Base-by-base conservation (phyloP, 768 basidiomycete genomes). In the Leucocoprinus sp. region DNA sequence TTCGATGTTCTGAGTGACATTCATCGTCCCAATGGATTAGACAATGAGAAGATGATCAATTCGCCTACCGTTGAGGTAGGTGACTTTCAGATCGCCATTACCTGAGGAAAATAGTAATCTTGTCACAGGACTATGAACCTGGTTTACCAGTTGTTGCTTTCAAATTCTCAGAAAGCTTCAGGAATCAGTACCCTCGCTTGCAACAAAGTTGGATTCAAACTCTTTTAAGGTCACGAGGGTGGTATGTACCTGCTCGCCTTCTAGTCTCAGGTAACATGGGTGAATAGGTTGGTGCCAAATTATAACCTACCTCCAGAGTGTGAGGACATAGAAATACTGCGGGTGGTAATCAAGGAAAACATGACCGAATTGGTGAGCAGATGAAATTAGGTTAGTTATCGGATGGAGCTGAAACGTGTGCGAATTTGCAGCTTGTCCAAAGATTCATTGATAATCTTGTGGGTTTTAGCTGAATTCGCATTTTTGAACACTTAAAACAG, bases 401-500 rank as follows among this genome's bases (percentile, higher is more conserved):
- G 24, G 37, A 28, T 22, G n/a, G 17, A 12, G 4, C 24, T 9
- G 6, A 14, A 12, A 35, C 19, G 21, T 19, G n/a, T n/a, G n/a
- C 36, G 48, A 19, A 23, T 48, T 35, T 33, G 37, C 66, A 82
- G 74, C 67, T 84, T 42, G 52, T 82, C 35, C 80, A 83, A 51
- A 71, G 77, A 44, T 71, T 92, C 18, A 62, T 91, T 17, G 62
- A 63, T 2, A 88, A 92, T 49, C 66, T 91, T 37, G 81, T 85
- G 54, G 61, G 80, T 65, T 11, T 35, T 17, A 4, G 24, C 35
- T 46, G 33, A 33, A 15, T 29, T 18, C 50, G 36, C 50, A 5
- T 12, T n/a, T 14, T 4, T 28, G 8, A 8, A n/a, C 15, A 5
- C n/a, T 15, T 18, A 41, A 8, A 31, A 15, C n/a, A 15, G 8